Evolutionary conservation across 2,329 filamentous ascomycete species (phyloP).

Genomic region (Microdochium trichocladiopsis): DNA sequence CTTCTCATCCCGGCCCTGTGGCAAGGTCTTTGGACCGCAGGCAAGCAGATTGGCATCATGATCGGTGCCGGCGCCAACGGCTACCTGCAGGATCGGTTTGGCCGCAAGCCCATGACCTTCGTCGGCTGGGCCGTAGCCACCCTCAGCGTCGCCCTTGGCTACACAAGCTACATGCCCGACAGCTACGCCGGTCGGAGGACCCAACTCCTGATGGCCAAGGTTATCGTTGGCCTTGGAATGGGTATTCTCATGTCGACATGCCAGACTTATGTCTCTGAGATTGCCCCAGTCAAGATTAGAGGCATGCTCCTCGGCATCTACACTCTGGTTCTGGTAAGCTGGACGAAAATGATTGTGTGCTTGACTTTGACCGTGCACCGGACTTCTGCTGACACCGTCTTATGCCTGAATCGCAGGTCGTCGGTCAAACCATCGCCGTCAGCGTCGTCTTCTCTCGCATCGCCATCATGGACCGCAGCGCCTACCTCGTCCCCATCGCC

Average conservation of each 20-base stretch:
- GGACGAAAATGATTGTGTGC: background rate
- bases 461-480: constrained; percentile 8
- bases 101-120: constrained; percentile 8
- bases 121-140: constrained; percentile 4
- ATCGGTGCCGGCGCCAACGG: constrained; percentile 9
- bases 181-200: background rate
- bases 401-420: background rate
- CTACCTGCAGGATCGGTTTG: constrained; percentile 10
- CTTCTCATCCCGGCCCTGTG: constrained; percentile 12
- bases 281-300: constrained; percentile 6
- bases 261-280: constrained; percentile 10
- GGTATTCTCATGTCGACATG: constrained; percentile 9
- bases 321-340: constrained; percentile 2
- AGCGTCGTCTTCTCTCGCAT: constrained; percentile 8
- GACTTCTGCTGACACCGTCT: background rate
- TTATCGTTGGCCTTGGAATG: constrained; percentile 10
- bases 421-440: constrained; percentile 2
- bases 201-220: constrained; percentile 12
- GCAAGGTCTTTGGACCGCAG: constrained; percentile 14
- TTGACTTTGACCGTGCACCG: background rate
- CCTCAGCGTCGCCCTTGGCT: constrained; percentile 11
- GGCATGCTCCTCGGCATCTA: constrained; percentile 8
- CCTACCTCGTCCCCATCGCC: constrained; percentile 9
- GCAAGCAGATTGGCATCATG: constrained; percentile 11
- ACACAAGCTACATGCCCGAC: constrained; percentile 4